Evolutionary conservation across 73 alveolate species (phyloP).

Genomic region (Blepharisma japonicum): DNA sequence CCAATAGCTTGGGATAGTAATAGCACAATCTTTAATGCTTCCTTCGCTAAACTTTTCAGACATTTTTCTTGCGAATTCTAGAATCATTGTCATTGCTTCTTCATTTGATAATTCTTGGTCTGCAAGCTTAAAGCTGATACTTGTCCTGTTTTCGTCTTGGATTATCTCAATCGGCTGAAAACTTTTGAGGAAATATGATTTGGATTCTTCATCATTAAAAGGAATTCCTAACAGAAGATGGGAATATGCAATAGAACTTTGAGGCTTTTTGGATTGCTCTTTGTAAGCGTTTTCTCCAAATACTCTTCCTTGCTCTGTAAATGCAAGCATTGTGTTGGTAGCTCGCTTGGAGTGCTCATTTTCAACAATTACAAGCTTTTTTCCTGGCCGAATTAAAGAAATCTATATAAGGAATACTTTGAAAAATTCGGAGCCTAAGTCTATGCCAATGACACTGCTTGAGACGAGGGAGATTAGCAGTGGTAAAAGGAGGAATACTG

Average conservation of each 20-base stretch:
- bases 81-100: constrained; percentile 70
- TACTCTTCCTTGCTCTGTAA: constrained; percentile 60
- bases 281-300: constrained; percentile 65
- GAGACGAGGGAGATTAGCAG: constrained; percentile 27
- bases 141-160: constrained; percentile 27
- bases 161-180: constrained; percentile 33
- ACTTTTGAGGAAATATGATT: constrained; percentile 27
- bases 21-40: constrained; percentile 61
- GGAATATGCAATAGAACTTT: constrained; percentile 47
- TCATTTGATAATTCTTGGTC: constrained; percentile 49
- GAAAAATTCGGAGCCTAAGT: constrained; percentile 85
- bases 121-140: constrained; percentile 40
- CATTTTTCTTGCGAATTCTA: constrained; percentile 48
- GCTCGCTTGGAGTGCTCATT: constrained; percentile 81
- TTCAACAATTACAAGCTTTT: constrained; percentile 88
- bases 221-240: constrained; percentile 51
- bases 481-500: too few relatives aligned
- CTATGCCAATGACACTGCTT: constrained; percentile 83
- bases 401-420: constrained; percentile 61
- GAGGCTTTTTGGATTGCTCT: constrained; percentile 59
- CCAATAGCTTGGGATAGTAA: constrained; percentile 82
- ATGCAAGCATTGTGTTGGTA: constrained; percentile 70
- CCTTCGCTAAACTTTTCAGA: constrained; percentile 56
- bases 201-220: neutral
- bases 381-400: constrained; percentile 84